Conservation (phyloP, 331 rosid genomes). For the Pyracantha coccinea region DNA sequence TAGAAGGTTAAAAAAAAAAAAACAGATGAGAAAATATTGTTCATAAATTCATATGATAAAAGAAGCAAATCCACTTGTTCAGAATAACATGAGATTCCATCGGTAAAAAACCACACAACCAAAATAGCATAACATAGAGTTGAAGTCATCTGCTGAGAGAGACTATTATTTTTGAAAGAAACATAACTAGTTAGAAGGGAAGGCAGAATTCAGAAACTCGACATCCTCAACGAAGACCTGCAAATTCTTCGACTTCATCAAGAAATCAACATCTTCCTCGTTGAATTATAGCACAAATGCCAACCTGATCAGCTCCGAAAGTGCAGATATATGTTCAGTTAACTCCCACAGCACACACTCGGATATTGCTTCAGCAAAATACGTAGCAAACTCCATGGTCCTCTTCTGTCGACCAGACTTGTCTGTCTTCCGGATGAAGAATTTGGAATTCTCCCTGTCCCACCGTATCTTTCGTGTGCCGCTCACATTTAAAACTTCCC, state of each 20-base stretch:
- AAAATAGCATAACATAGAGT: background rate
- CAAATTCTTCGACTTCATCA: slow-evolving; percentile 61
- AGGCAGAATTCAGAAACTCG: slow-evolving; percentile 36
- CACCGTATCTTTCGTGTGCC: slow-evolving; percentile 38
- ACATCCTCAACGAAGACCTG: slow-evolving; percentile 56
- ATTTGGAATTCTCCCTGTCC: slow-evolving; percentile 33
- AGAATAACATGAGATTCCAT: background rate
- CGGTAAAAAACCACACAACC: background rate
- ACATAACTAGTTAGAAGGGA: slow-evolving; percentile 12
- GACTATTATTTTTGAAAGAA: background rate
- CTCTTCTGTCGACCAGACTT: slow-evolving; percentile 9
- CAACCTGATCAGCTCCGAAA: slow-evolving; percentile 47
- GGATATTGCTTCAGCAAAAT: slow-evolving; percentile 53
- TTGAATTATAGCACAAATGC: slow-evolving; percentile 45
- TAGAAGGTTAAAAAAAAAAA: no score
- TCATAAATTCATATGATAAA: background rate
- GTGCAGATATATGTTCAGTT: slow-evolving; percentile 35
- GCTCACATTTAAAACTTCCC: slow-evolving; percentile 16
- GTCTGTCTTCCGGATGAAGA: slow-evolving; percentile 33
- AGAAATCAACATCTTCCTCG: slow-evolving; percentile 38
- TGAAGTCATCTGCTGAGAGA: background rate
- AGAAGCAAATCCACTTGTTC: background rate
- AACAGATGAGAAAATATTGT: background rate
- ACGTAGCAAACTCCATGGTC: slow-evolving; percentile 42
- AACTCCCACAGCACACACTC: slow-evolving; percentile 41